Base-by-base conservation (phyloP, 2,329 filamentous ascomycete genomes). In the Didymella sp. region DNA sequence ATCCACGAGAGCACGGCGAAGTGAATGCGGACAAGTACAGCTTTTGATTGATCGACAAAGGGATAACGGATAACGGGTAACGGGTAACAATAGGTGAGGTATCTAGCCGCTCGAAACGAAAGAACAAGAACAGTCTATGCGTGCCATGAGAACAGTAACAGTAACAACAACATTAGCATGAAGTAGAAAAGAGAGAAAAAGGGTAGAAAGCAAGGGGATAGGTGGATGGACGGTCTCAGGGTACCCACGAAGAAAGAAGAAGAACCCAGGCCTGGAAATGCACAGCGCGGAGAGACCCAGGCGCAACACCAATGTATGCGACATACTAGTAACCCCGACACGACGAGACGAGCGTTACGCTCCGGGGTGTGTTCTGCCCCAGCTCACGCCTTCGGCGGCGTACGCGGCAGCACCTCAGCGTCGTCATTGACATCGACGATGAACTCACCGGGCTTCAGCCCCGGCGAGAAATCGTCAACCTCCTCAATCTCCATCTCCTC, bases 401-500 rank as follows among this genome's bases (percentile, higher is more conserved):
- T 37, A 19, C n/a, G 17, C 31, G 42, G 31, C 35, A 19, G 8
- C 41, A 27, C 40, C 40, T 56, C 52, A 9, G 28, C 54, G 4
- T 57, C 54, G 21, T 57, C 54, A 25, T 47, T 43, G 15, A 47
- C 51, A 33, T 50, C 45, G 9, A 45, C 56, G 1, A 59, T 15
- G 48, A 75, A 73, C 52, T 76, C 74, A 11, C 68, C 72, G 9
- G 60, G 60, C 41, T 63, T 71, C 42, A 70, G 54, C 6, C 86
- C 77, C 0, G 85, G 84, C 24, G 77, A 81, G 62, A 88, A 88
- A 2, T 79, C 77, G 7, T 88, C 86, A 6, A 86, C 84, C 66
- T 86, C 85, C 58, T 87, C 85, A 5, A 72, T 66, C 21, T 78
- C 77, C 58, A 68, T 67, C 61, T 79, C 73, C 21, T 69, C 68